phyloP scores from a whole-genome alignment of 1,284 basidiomycete genomes.

The Cryptococcus sp. region DNA sequence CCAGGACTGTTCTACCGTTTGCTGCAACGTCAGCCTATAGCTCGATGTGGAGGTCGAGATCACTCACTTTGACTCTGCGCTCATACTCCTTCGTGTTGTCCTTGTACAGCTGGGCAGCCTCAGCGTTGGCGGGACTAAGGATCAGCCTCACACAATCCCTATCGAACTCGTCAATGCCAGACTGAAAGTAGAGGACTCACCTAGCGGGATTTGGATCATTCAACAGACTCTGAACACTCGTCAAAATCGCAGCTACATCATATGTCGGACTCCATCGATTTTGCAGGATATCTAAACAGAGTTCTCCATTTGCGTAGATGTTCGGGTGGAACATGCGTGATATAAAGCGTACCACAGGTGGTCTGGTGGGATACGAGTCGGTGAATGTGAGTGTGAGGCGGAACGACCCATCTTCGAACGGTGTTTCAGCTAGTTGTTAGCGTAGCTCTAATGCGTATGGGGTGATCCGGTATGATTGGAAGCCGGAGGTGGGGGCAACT shows the following conservation, averaged over 20 bases:
- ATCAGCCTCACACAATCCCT: not conserved
- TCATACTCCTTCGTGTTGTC: slow-evolving; percentile 99
- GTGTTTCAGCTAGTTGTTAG: slow-evolving; percentile 72
- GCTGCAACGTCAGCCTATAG: slow-evolving; percentile 7
- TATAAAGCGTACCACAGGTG: slow-evolving; percentile 93
- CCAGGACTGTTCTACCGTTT: slow-evolving; percentile 85
- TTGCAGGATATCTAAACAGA: slow-evolving; percentile 96
- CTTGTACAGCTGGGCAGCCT: slow-evolving; percentile 90
- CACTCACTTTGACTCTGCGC: slow-evolving; percentile 70
- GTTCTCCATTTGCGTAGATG: slow-evolving; percentile 95
- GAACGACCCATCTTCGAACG: slow-evolving; percentile 98
- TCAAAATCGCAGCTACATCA: slow-evolving; percentile 96
- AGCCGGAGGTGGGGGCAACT: too few species aligned
- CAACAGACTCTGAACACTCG: slow-evolving; percentile 87
- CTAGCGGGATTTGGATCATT: slow-evolving; percentile 95
- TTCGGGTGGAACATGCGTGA: slow-evolving; percentile 99
- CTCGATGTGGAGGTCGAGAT: not conserved
- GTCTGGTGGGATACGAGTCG: slow-evolving; percentile 97
- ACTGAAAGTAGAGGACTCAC: slow-evolving; percentile 48
- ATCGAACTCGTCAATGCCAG: not conserved
- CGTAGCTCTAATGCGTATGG: too few species aligned
- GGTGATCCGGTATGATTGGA: too few species aligned
- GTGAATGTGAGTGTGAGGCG: slow-evolving; percentile 92
- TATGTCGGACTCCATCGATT: slow-evolving; percentile 98
- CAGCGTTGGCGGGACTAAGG: slow-evolving; percentile 87